Evolutionary conservation across 2,329 filamentous ascomycete species (phyloP).

Genomic region (Colletotrichum brevisporum): DNA sequence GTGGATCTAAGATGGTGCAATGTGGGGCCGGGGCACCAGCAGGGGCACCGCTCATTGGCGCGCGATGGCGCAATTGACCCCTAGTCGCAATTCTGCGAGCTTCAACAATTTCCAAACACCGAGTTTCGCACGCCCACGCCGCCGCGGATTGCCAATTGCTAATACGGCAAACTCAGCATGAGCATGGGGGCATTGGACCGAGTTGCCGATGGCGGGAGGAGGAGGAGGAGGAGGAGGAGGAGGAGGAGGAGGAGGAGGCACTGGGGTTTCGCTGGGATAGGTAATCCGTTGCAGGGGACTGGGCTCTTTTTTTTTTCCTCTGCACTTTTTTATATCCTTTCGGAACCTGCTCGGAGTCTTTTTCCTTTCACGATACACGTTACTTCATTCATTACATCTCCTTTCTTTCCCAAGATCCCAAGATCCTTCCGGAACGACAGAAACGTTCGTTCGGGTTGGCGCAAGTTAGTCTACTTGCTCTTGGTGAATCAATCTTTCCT

Average conservation of each 20-base stretch:
- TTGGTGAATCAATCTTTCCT: conserved; percentile 28
- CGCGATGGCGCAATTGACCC: conserved; percentile 40
- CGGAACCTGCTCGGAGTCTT: conserved; percentile 36
- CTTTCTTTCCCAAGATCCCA: conserved; percentile 18
- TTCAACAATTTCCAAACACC: conserved; percentile 40
- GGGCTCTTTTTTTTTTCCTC: conserved; percentile 8
- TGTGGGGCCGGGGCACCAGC: conserved; percentile 24
- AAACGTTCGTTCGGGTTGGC: conserved; percentile 31
- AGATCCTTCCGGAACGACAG: conserved; percentile 32
- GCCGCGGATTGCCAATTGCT: neutral
- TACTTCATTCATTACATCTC: neutral
- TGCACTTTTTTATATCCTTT: conserved; percentile 32
- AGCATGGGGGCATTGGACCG: conserved; percentile 15
- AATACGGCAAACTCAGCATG: conserved; percentile 14
- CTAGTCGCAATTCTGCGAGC: conserved; percentile 38
- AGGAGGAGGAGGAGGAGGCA: neutral
- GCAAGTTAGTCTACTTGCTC: conserved; percentile 34
- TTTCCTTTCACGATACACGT: neutral
- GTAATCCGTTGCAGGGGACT: conserved; percentile 22
- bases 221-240: neutral
- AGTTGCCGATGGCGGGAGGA: neutral
- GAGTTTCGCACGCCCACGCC: conserved; percentile 39
- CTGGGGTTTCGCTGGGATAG: neutral
- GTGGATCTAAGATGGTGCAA: conserved; percentile 39
- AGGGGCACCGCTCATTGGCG: conserved; percentile 24